Conservation (phyloP, 2,329 filamentous ascomycete species). For the Monosporascus ibericus region DNA sequence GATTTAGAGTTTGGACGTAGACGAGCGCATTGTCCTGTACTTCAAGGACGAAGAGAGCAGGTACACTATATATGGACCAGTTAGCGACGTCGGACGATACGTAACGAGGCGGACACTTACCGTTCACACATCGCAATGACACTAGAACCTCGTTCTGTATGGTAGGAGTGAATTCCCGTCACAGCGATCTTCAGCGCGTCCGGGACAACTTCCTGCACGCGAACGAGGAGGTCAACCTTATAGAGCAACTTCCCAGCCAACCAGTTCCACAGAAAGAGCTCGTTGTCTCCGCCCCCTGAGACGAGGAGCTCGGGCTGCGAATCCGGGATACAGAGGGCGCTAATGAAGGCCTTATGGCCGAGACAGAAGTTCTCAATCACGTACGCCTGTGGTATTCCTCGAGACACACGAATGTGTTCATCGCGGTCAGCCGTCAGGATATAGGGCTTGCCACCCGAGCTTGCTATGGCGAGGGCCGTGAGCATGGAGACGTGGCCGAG, state of each 20-base stretch:
- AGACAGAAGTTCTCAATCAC: slow-evolving; percentile 87
- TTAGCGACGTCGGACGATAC: slow-evolving; percentile 14
- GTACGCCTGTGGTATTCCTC: slow-evolving; percentile 74
- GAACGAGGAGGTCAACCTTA: slow-evolving; percentile 44
- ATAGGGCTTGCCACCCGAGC: slow-evolving; percentile 36
- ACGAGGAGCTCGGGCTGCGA: slow-evolving; percentile 58
- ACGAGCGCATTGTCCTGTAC: slow-evolving; percentile 46
- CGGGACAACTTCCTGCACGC: slow-evolving; percentile 31
- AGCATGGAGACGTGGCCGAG: slow-evolving; percentile 95
- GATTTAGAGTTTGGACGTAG: slow-evolving; percentile 42
- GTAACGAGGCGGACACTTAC: slow-evolving; percentile 29
- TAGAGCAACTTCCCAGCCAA: slow-evolving; percentile 45
- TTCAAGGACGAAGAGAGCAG: slow-evolving; percentile 62
- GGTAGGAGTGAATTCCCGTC: slow-evolving; percentile 32
- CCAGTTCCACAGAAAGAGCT: slow-evolving; percentile 83
- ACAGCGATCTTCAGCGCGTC: slow-evolving; percentile 40
- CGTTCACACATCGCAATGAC: slow-evolving; percentile 38
- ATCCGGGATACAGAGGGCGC: slow-evolving; percentile 61
- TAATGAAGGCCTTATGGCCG: slow-evolving; percentile 82
- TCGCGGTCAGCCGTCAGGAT: slow-evolving; percentile 53
- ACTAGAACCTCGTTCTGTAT: slow-evolving; percentile 18
- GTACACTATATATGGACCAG: slow-evolving; percentile 32
- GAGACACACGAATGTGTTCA: slow-evolving; percentile 80
- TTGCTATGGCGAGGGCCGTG: slow-evolving; percentile 61
- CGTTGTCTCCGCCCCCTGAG: slow-evolving; percentile 80